Base-by-base conservation (phyloP, 768 basidiomycete genomes). In the Tulasnella calospora region DNA sequence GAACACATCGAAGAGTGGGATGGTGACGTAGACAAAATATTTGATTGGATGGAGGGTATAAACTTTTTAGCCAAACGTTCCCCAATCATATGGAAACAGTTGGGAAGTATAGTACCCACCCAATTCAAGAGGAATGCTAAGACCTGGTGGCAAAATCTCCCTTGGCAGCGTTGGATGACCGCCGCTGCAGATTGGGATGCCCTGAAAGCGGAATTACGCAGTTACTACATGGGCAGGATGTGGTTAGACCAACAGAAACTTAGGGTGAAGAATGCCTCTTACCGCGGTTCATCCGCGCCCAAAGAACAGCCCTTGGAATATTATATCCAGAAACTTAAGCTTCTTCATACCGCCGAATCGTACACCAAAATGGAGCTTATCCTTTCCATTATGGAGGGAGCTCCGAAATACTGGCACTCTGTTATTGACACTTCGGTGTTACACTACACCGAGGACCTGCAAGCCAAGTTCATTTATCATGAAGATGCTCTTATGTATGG, bases 381-480 rank as follows among this genome's bases (percentile, higher is more conserved):
- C 19, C 79, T 81, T n/a, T 83, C 85, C 73, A 81, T 86, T 21
- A 85, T 85, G 85, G 82, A 82, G 12, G 83, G 83, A 5, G 84
- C 30, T 4, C 38, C 38, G 38, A 40, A 40, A 40, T 40, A 40
- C 38, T 40, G 38, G 38, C 38, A 40, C 38, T 40, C 38, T 40
- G 38, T 40, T 10, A 80, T 80, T n/a, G 80, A 80, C 69, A 61
- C 76, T 23, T 35, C 27, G 13, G 19, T 27, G 12, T 19, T 77
- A 2, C 67, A 38, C 3, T 9, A 19, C 9, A 47, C 57, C 2
- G 76, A 15, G 33, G 33, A 72, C 36, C 44, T 72, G 7, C 71
- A 72, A 72, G 71, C 13, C 33, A 72, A 72, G 33, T 36, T 72
- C 7, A 72, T 40, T 10, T 72, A 40, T 27, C 71, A 72, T 23